phyloP scores from a whole-genome alignment of 306 rosid species.

The Abrus pulchellus region DNA sequence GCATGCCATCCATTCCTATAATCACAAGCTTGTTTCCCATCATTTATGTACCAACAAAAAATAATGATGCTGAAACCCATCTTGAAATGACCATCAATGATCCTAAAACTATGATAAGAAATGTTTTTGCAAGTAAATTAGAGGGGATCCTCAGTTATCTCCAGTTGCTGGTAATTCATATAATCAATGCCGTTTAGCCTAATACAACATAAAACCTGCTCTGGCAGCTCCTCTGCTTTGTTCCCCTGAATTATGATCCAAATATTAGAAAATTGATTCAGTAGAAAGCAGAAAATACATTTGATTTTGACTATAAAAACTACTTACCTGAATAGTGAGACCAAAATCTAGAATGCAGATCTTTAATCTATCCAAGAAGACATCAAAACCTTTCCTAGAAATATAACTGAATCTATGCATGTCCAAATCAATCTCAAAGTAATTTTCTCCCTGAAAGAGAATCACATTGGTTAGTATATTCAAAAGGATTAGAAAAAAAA shows the following conservation, averaged over 20 bases:
- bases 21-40: slow-evolving; percentile 25
- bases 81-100: slow-evolving; percentile 46
- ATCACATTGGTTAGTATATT: slow-evolving; percentile 19
- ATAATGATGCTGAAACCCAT: slow-evolving; percentile 22
- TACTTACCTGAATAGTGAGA: slow-evolving; percentile 83
- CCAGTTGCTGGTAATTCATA: slow-evolving; percentile 72
- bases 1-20: slow-evolving; percentile 1
- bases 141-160: slow-evolving; percentile 50
- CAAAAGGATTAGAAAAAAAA: background rate
- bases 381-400: slow-evolving; percentile 86
- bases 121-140: slow-evolving; percentile 28
- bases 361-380: slow-evolving; percentile 77
- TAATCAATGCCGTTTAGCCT: slow-evolving; percentile 77
- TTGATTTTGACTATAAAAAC: background rate
- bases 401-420: slow-evolving; percentile 89
- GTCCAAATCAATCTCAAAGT: slow-evolving; percentile 85
- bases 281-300: slow-evolving; percentile 2
- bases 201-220: slow-evolving; percentile 76
- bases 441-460: slow-evolving; percentile 69
- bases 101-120: slow-evolving; percentile 23
- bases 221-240: slow-evolving; percentile 85
- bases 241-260: slow-evolving; percentile 64
- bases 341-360: slow-evolving; percentile 74
- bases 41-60: background rate
- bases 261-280: background rate